Base-by-base conservation (phyloP, 352 stramenopile genomes). In the Blastocystis sp. region DNA sequence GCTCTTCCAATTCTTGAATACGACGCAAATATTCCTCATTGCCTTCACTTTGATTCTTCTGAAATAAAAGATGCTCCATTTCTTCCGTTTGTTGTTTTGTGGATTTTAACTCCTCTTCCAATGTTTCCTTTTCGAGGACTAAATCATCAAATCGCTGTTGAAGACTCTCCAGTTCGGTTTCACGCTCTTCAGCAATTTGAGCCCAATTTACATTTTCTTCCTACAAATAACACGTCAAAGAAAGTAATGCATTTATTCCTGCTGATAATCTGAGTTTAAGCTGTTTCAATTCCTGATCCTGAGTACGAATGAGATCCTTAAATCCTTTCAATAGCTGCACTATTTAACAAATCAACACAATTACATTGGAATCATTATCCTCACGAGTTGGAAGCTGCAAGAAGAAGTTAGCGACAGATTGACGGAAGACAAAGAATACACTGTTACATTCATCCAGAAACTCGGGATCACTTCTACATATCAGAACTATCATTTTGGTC, bases 211-310 rank as follows among this genome's bases (percentile, higher is more conserved):
- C 73, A 30, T 42, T 84, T 27, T 66, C 48, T 27, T 69, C 40
- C 73, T 84, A 66, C 11, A 54, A n/a, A 24, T 84, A 22, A 68
- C 11, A 7, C 1, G 24, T 27, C 35, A 17, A 2, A 17, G 9
- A 22, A 13, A 44, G 66, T n/a, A 4, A 54, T 64, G 68, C 73
- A 22, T 68, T 66, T 6, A 27, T 57, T 33, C 73, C 73, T 13
- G 54, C 30, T 22, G 73, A 84, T 15, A 84, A 19, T 56, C 48
- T 54, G 1, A 84, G 24, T 24, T 64, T 62, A 44, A 84, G 51
- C 17, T 84, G 73, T 57, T 84, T 84, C 15, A 84, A 35, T 44
- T 84, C 73, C 51, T 42, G 24, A 44, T 84, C 73, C 33, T 84
- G 73, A 6, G n/a, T 54, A 3, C 73, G 73, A 33, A 84, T 68